Conservation (phyloP, 192 early-diverging fungal species). For the Backusella westeae region DNA sequence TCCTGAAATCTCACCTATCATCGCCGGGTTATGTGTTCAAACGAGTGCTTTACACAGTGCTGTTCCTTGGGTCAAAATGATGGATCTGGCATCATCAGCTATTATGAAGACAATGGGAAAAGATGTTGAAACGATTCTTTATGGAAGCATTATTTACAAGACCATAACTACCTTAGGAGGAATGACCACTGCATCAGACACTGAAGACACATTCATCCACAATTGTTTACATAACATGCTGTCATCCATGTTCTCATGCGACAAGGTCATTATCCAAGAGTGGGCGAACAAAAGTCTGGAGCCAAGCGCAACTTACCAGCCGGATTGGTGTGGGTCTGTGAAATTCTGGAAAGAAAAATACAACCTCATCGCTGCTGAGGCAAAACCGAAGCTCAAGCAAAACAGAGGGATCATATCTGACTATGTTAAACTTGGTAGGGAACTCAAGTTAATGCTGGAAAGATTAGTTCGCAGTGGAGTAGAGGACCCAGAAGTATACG, state of each 20-base stretch:
- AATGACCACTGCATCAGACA: background rate
- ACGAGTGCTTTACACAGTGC: background rate
- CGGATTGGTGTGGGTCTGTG: background rate
- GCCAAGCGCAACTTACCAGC: background rate
- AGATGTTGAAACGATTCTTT: background rate
- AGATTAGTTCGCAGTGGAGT: background rate
- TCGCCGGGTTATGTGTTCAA: background rate
- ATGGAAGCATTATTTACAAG: background rate
- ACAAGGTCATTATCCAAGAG: background rate
- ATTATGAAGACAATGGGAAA: background rate
- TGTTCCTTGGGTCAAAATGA: background rate
- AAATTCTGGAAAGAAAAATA: background rate
- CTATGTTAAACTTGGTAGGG: background rate
- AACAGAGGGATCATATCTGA: background rate
- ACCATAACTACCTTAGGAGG: background rate
- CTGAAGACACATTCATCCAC: background rate
- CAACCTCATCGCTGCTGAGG: background rate
- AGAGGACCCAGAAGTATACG: background rate
- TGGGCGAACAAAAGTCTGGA: background rate
- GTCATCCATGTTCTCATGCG: background rate
- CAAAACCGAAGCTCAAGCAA: background rate
- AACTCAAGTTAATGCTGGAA: background rate
- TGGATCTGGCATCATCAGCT: background rate
- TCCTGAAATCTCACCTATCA: background rate
- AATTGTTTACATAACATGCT: background rate